These are phyloP conservation scores for Castanea crenata DNA, from an alignment of 306 rosid species.

Conservation along the genomic window DNA sequence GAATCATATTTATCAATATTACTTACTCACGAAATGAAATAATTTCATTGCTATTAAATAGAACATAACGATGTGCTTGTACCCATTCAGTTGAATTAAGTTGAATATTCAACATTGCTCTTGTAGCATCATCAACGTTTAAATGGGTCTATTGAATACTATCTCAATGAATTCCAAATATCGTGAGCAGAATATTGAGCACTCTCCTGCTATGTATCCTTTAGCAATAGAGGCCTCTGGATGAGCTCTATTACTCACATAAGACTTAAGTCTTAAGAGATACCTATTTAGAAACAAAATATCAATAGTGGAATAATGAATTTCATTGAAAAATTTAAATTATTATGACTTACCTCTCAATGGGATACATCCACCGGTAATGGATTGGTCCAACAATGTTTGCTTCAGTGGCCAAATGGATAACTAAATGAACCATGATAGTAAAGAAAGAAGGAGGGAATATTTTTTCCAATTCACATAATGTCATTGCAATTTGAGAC, in stretches of 20 bases:
- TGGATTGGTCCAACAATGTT: neutral
- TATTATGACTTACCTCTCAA: neutral
- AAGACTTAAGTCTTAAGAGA: neutral
- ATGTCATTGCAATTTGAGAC: neutral
- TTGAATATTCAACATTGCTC: no score
- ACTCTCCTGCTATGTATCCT: neutral
- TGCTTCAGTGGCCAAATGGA: neutral
- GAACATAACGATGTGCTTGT: no score
- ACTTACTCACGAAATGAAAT: no score
- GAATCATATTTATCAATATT: no score
- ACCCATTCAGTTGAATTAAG: no score
- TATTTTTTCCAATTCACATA: neutral
- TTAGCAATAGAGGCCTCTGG: neutral
- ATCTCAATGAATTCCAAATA: neutral
- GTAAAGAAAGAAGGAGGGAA: neutral
- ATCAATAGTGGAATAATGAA: neutral
- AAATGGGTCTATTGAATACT: no score
- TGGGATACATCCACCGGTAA: neutral
- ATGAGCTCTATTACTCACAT: neutral
- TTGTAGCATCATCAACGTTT: no score
- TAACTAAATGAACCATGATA: neutral
- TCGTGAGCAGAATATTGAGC: neutral
- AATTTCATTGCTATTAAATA: no score
- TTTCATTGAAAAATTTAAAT: no score
- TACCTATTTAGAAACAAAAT: neutral